A percentile compares a stretch with the other conserved stretches of the same genome.
Evolutionary conservation across 2,329 filamentous ascomycete species (phyloP).

Genomic region (Exophiala sideris): DNA sequence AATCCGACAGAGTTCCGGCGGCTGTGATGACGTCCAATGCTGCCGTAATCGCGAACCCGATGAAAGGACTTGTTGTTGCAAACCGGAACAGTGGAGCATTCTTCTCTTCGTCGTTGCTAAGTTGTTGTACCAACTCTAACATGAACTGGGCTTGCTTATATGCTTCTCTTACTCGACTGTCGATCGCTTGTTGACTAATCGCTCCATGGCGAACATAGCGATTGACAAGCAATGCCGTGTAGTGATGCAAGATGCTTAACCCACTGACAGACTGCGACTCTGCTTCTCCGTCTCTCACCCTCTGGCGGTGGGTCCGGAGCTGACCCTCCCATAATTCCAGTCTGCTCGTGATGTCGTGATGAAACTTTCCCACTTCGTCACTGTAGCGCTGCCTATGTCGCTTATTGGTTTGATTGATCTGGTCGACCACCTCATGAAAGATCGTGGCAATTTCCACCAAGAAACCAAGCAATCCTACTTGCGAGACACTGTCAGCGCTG

Average conservation of each 20-base stretch:
- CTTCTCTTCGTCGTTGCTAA: conserved; percentile 15
- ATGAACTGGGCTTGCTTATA: conserved; percentile 18
- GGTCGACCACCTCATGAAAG: conserved; percentile 20
- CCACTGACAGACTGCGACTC: conserved; percentile 11
- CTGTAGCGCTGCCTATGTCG: conserved; percentile 1
- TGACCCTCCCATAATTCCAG: conserved; percentile 10
- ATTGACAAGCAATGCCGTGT: conserved; percentile 21
- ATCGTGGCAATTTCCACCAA: conserved; percentile 25
- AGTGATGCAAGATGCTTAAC: conserved; percentile 25
- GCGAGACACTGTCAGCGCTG: background rate
- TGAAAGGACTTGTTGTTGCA: conserved; percentile 57
- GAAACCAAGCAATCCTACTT: conserved; percentile 21
- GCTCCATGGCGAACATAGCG: conserved; percentile 20
- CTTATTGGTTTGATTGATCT: conserved; percentile 1
- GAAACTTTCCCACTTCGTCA: conserved; percentile 1
- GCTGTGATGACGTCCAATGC: conserved; percentile 66
- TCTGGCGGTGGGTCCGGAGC: conserved; percentile 1
- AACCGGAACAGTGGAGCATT: conserved; percentile 14
- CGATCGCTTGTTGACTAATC: conserved; percentile 7
- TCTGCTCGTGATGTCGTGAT: conserved; percentile 1
- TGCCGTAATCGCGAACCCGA: conserved; percentile 60
- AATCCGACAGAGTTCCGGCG: conserved; percentile 51
- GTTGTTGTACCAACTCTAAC: conserved; percentile 18
- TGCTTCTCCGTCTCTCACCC: background rate
- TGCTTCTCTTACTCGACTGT: conserved; percentile 11